Base-by-base conservation (phyloP, 768 basidiomycete genomes). In the Tephrocybe sp. region DNA sequence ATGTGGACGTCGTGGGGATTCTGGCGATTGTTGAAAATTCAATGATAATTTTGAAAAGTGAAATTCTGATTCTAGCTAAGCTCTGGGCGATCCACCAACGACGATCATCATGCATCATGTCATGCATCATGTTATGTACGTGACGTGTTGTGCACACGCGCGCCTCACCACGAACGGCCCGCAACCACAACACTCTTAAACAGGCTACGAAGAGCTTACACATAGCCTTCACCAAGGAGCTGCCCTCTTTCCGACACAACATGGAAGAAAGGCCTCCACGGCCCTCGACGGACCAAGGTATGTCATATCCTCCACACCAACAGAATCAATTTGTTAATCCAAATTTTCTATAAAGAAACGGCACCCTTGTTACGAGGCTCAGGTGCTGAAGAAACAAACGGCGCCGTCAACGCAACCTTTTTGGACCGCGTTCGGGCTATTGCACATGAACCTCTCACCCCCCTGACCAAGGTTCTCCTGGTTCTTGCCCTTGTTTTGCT, bases 391-490 rank as follows among this genome's bases (percentile, higher is more conserved):
- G 68, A 64, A 31, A 54, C 38, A 40, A 56, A 54, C 27, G 57
- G 56, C n/a, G 50, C 1, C 16, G 41, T 52, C 41, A 58, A 56
- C 23, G 39, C 68, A 30, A 67, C 75, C 1, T 65, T 81, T 45
- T 52, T 72, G 36, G 69, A 81, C 54, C 78, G 70, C 34, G 60
- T 87, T 37, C 74, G 79, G 22, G 67, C 78, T 10, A 71, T 82
- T 50, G 79, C 83, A 3, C 83, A 84, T 55, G 86, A 91, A 60
- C 87, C 88, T 1, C 78, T 97, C 29, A 91, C 92, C 1, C 76
- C 86, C 18, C 78, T 97, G 53, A 85, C 91, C 42, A 88, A 91
- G 71, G 72, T 91, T 44, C 82, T 98, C 1, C 81, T 92, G 10
- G 73, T 85, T 16, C 72, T 89, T 39, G 78, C 81, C 0, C 77